Percentiles rank a stretch among this genome's conserved stretches.
Conservation (phyloP, 305 asterid genomes). For the Euphrasia arctica region DNA sequence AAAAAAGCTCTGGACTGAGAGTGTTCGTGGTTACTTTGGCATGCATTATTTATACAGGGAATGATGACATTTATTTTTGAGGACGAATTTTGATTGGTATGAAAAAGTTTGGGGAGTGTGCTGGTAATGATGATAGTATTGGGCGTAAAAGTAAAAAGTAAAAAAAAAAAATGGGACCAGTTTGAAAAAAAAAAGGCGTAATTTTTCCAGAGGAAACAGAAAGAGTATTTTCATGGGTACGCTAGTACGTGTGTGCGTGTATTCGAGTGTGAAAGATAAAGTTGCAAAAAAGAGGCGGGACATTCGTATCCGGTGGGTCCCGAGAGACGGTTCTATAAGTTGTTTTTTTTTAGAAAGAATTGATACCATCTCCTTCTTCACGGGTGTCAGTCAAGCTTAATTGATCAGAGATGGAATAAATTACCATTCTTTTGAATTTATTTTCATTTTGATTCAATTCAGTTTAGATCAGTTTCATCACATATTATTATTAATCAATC, state of each 20-base stretch:
- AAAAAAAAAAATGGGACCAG: conserved; percentile 12
- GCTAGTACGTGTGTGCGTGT: conserved; percentile 3
- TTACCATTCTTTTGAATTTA: too few relatives aligned
- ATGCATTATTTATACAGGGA: conserved; percentile 17
- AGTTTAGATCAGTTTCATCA: too few relatives aligned
- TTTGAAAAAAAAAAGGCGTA: conserved; percentile 1
- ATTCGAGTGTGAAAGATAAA: conserved; percentile 15
- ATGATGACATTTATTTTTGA: neutral
- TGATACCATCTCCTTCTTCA: too few relatives aligned
- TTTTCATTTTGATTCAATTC: too few relatives aligned
- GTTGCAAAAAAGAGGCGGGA: neutral
- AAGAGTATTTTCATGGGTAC: conserved; percentile 5
- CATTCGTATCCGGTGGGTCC: neutral
- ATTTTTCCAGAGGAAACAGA: conserved; percentile 16
- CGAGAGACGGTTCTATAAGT: too few relatives aligned
- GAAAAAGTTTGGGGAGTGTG: neutral
- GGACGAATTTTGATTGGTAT: conserved; percentile 5
- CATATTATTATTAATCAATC: too few relatives aligned
- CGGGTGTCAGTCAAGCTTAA: too few relatives aligned
- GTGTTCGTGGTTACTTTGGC: conserved; percentile 22
- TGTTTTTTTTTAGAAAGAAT: too few relatives aligned
- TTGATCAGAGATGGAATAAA: too few relatives aligned
- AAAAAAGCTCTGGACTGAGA: neutral
- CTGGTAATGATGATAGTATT: conserved; percentile 13
- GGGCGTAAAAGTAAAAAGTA: neutral